Conservation (phyloP, 1,139 yeast species). For the Protomyces pachydermus region DNA sequence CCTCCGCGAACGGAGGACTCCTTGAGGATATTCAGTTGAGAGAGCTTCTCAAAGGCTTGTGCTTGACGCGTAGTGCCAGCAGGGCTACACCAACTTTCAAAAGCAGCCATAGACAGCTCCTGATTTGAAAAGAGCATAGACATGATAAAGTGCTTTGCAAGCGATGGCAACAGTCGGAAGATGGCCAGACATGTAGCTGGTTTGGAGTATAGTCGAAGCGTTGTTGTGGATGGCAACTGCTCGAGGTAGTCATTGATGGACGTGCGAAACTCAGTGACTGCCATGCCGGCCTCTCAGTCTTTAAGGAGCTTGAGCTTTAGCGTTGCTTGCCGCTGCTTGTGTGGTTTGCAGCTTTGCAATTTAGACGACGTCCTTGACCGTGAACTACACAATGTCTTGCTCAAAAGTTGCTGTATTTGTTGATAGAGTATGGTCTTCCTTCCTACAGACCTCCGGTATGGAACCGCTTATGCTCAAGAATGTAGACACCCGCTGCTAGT, state of each 20-base stretch:
- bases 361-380: background rate
- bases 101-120: conserved; percentile 60
- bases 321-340: background rate
- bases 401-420: conserved; percentile 16
- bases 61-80: conserved; percentile 46
- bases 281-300: conserved; percentile 19
- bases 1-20: conserved; percentile 19
- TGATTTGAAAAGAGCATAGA: conserved; percentile 76
- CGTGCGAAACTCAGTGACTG: conserved; percentile 48
- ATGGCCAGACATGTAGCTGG: conserved; percentile 95
- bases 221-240: conserved; percentile 78
- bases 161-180: conserved; percentile 75
- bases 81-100: conserved; percentile 70
- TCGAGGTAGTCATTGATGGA: conserved; percentile 88
- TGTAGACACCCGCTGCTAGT: conserved; percentile 32
- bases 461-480: conserved; percentile 40
- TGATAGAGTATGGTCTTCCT: conserved; percentile 40
- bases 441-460: conserved; percentile 40
- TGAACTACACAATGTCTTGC: background rate
- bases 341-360: background rate
- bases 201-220: conserved; percentile 64
- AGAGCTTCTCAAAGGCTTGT: conserved; percentile 74
- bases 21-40: conserved; percentile 53
- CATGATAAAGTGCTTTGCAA: conserved; percentile 86
- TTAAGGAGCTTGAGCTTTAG: too few species aligned